Percentiles rank a stretch among this genome's conserved stretches.
These are phyloP conservation scores for Exophiala alcalophila DNA, from an alignment of 2,329 filamentous ascomycete genomes.

Conservation along the genomic window DNA sequence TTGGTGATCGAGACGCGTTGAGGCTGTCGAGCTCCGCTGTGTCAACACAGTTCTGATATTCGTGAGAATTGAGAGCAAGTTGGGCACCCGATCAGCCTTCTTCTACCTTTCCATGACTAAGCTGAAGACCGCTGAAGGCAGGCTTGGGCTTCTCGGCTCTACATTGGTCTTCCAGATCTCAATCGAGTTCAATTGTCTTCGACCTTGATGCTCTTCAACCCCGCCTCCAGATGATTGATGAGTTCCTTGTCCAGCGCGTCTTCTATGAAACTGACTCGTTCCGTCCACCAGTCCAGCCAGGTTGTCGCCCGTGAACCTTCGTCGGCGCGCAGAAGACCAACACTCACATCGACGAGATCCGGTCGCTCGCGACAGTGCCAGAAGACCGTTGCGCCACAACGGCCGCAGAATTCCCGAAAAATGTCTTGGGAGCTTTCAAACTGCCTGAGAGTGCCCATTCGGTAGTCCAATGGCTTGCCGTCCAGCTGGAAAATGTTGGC, in stretches of 20 bases:
- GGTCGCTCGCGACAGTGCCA: constrained; percentile 56
- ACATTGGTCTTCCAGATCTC: too few relatives aligned
- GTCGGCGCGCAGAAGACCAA: constrained; percentile 53
- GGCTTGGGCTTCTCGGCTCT: too few relatives aligned
- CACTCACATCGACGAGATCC: constrained; percentile 61
- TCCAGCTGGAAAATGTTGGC: constrained; percentile 41
- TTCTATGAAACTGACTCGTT: constrained; percentile 59
- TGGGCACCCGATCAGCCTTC: too few relatives aligned
- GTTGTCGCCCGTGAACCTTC: constrained; percentile 55
- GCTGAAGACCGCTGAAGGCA: too few relatives aligned
- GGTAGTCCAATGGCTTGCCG: constrained; percentile 36
- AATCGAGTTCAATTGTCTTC: too few relatives aligned
- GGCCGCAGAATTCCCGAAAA: constrained; percentile 59
- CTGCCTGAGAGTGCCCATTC: constrained; percentile 46
- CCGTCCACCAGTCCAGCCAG: constrained; percentile 63
- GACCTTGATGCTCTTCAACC: constrained; percentile 16
- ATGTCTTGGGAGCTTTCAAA: constrained; percentile 56
- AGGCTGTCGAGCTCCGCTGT: too few relatives aligned
- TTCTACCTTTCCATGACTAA: too few relatives aligned
- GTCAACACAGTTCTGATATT: too few relatives aligned
- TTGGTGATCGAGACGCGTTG: too few relatives aligned
- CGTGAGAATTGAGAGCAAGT: too few relatives aligned
- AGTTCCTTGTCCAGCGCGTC: constrained; percentile 44
- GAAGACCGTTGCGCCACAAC: constrained; percentile 64
- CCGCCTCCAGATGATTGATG: constrained; percentile 18